Base-by-base conservation (phyloP, 352 stramenopile species). In the Thraustotheca clavata region DNA sequence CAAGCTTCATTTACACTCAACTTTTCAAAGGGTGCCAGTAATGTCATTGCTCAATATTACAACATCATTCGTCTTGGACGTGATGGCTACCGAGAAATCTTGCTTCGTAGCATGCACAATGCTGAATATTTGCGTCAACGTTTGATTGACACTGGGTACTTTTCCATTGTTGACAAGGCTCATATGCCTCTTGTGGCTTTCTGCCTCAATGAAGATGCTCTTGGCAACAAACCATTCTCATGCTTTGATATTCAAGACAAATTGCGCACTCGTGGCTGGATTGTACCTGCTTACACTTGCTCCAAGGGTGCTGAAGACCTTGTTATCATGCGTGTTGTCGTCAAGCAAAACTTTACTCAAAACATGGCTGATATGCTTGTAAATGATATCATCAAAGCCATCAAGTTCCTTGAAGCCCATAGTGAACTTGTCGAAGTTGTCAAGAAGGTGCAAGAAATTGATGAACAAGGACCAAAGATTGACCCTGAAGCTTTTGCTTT, bases 1-100 rank as follows among this genome's bases (percentile, higher is more conserved):
- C 89, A 96, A 68, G 74, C 87, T 46, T 96, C 86, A 29, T 94
- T 97, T 70, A 97, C 91, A 59, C 83, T 97, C 35, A 97, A 97
- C 77, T 97, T 97, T 52, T 95, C 81, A 49, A 94, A 95, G 69
- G 88, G 89, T 27, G 91, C 91, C 0, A 81, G 86, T 35, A 94
- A 92, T 55, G 86, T 96, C 32, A 69, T 96, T 11, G 84, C 83
- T 16, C 87, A 97, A 73, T 96, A 96, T 71, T 97, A 97, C 77
- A 96, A 97, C 76, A 89, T 97, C 59, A 62, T 97, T 60, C 87
- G 91, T 26, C 89, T 97, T 54, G 91, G 91, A 36, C 89, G 86
- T 41, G 80, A 95, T 8, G 91, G 91, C 50, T 97, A 96, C 76
- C 76, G 71, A 16, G 71, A 63, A 43, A 96, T 96, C 67, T 90